Evolutionary conservation across 2,329 filamentous ascomycete species (phyloP).

Genomic region (Phoma sp.): DNA sequence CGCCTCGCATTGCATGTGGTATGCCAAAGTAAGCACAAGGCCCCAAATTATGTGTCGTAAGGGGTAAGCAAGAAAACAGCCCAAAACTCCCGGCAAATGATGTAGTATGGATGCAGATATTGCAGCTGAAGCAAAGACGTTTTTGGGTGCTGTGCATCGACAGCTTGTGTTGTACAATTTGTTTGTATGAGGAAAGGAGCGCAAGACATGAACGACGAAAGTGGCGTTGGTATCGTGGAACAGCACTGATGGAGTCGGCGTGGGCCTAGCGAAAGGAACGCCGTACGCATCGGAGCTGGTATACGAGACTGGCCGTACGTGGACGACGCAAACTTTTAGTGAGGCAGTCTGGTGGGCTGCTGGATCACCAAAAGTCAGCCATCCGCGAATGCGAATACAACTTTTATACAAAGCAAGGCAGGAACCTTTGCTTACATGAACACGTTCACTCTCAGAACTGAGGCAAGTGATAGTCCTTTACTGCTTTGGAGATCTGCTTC

Average conservation of each 20-base stretch:
- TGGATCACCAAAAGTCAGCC: conserved; percentile 41
- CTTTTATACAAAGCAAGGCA: conserved; percentile 45
- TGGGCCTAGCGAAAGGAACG: conserved; percentile 50
- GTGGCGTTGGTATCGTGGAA: background rate
- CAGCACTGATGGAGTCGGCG: conserved; percentile 23
- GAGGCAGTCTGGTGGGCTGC: conserved; percentile 25
- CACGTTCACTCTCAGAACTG: conserved; percentile 1
- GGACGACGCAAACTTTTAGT: conserved; percentile 25
- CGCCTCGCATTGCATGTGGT: conserved; percentile 16
- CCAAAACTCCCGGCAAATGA: conserved; percentile 28
- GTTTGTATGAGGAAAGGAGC: conserved; percentile 5
- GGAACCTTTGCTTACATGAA: conserved; percentile 42
- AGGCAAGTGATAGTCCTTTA: conserved; percentile 23
- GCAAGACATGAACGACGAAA: conserved; percentile 16
- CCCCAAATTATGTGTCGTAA: conserved; percentile 11
- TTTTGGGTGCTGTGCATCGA: conserved; percentile 20
- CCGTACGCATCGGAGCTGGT: conserved; percentile 18
- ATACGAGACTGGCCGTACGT: conserved; percentile 23
- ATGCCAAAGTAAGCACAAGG: conserved; percentile 10
- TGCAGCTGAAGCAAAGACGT: conserved; percentile 3
- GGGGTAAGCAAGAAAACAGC: conserved; percentile 17
- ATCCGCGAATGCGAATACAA: conserved; percentile 35
- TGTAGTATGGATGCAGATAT: conserved; percentile 21
- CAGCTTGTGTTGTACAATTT: conserved; percentile 21
- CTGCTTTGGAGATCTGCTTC: conserved; percentile 43